Conservation (phyloP, 768 basidiomycete species). For the Trametes cubensis region DNA sequence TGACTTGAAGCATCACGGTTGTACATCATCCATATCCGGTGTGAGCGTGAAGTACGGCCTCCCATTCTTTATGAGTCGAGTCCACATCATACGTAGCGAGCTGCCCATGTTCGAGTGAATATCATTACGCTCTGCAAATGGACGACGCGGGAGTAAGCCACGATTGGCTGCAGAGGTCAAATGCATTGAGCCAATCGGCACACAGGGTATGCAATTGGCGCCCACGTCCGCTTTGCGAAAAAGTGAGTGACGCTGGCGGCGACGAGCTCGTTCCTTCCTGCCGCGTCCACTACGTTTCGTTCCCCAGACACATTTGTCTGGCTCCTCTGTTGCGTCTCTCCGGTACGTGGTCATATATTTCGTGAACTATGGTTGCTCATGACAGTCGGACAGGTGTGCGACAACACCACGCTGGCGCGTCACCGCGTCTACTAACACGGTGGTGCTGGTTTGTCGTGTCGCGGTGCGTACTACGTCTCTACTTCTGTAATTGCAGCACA, state of each 20-base stretch:
- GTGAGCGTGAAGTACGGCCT: neutral
- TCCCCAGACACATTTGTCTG: conserved; percentile 10
- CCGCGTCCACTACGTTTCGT: conserved; percentile 12
- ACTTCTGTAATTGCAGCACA: too few species aligned
- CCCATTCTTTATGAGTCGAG: neutral
- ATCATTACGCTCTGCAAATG: too few species aligned
- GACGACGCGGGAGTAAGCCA: too few species aligned
- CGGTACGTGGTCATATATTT: neutral
- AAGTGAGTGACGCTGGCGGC: conserved; percentile 20
- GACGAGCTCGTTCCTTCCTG: conserved; percentile 8
- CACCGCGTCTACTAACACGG: conserved; percentile 10
- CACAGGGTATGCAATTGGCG: conserved; percentile 4
- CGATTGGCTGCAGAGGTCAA: neutral
- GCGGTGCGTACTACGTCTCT: conserved; percentile 18
- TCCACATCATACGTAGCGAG: too few species aligned
- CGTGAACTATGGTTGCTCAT: neutral
- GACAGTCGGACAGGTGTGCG: neutral
- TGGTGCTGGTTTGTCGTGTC: conserved; percentile 25
- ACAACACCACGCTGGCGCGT: conserved; percentile 20
- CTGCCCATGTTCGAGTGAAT: too few species aligned
- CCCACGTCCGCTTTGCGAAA: conserved; percentile 9
- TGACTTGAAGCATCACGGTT: conserved; percentile 24
- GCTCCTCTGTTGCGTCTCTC: neutral
- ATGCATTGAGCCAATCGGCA: conserved; percentile 8
- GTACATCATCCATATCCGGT: conserved; percentile 13